These are phyloP conservation scores for Scorias spongiosa DNA, from an alignment of 2,329 filamentous ascomycete species.

Conservation along the genomic window DNA sequence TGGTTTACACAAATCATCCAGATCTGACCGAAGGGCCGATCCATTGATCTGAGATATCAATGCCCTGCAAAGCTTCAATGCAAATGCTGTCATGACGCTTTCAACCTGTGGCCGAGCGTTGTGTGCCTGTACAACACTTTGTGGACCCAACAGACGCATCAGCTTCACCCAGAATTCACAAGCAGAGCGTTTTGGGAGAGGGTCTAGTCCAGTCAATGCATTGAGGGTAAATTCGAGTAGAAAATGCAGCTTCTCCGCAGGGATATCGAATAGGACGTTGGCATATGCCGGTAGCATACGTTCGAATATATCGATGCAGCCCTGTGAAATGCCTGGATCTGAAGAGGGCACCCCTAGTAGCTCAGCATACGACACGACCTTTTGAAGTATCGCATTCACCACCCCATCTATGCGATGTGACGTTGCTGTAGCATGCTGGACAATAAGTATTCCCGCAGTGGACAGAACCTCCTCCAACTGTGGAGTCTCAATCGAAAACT, in stretches of 20 bases:
- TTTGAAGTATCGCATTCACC: constrained; percentile 40
- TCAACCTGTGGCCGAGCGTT: constrained; percentile 7
- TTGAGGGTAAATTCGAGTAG: constrained; percentile 59
- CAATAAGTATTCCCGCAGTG: constrained; percentile 54
- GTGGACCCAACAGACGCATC: constrained; percentile 25
- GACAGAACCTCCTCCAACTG: constrained; percentile 54
- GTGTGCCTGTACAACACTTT: constrained; percentile 4
- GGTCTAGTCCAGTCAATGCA: constrained; percentile 55
- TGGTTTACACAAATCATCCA: constrained; percentile 56
- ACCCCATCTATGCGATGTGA: constrained; percentile 32
- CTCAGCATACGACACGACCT: constrained; percentile 48
- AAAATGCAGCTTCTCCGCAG: constrained; percentile 42
- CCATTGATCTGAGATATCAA: constrained; percentile 54
- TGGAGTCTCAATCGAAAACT: constrained; percentile 42
- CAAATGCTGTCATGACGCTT: constrained; percentile 40
- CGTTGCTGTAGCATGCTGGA: constrained; percentile 21
- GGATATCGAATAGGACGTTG: constrained; percentile 45
- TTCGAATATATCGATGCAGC: constrained; percentile 56
- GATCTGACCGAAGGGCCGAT: constrained; percentile 52
- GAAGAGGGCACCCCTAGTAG: constrained; percentile 46
- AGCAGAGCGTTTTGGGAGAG: constrained; percentile 58
- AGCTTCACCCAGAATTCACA: constrained; percentile 58
- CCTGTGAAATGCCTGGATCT: constrained; percentile 58
- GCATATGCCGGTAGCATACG: constrained; percentile 47
- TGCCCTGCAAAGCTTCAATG: constrained; percentile 43